phyloP scores from a whole-genome alignment of 139 green algal species.

The Chlorella sp. region DNA sequence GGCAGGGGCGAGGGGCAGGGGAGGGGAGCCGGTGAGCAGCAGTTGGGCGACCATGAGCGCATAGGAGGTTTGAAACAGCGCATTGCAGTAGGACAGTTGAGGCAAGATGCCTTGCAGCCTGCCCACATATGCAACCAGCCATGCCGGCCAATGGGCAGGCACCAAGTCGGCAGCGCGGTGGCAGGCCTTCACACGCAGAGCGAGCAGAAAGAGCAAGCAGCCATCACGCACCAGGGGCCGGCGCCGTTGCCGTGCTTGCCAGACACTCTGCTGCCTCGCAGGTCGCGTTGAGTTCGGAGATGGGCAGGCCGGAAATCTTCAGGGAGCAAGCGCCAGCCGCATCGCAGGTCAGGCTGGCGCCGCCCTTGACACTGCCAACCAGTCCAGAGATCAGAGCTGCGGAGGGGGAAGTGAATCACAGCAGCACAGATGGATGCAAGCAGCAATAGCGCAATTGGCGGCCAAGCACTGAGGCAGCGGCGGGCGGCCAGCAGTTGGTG shows the following conservation, averaged over 20 bases:
- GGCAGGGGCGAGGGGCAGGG: not conserved
- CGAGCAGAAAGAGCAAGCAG: not conserved
- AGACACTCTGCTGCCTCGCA: constrained; percentile 32
- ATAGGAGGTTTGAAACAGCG: too few relatives aligned
- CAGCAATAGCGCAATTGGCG: not conserved
- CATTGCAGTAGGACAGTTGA: too few relatives aligned
- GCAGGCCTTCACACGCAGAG: not conserved
- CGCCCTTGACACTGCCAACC: constrained; percentile 13
- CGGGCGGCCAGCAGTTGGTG: not conserved
- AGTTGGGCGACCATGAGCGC: too few relatives aligned
- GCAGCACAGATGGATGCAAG: not conserved
- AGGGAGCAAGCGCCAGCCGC: constrained; percentile 14
- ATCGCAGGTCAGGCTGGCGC: constrained; percentile 21
- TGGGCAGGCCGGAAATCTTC: constrained; percentile 10
- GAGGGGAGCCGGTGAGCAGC: too few relatives aligned
- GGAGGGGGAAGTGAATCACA: not conserved
- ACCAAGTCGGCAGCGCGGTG: too few relatives aligned
- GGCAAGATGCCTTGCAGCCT: too few relatives aligned
- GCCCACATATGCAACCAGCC: too few relatives aligned
- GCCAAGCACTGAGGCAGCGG: not conserved
- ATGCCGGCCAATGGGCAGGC: too few relatives aligned
- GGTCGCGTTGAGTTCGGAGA: constrained; percentile 24
- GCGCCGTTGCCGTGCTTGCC: not conserved
- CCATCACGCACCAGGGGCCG: not conserved
- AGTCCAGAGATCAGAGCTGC: constrained; percentile 31